These are phyloP conservation scores for Ottelia alismoides DNA, from an alignment of 106 monocot species.

Conservation along the genomic window DNA sequence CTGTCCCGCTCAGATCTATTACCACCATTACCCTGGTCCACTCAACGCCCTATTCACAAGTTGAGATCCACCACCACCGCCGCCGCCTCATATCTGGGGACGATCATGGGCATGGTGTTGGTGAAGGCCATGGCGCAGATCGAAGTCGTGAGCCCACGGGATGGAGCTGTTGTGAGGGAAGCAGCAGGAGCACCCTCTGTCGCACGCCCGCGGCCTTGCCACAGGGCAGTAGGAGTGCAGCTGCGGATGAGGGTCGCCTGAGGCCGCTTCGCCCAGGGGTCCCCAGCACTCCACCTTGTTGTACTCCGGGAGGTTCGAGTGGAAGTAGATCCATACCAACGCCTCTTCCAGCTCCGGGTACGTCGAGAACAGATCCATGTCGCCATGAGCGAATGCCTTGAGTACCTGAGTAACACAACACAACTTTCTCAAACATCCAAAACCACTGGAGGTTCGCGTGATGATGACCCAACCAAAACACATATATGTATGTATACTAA, in stretches of 20 bases:
- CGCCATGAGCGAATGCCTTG: background rate
- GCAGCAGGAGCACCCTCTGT: background rate
- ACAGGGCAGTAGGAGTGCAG: background rate
- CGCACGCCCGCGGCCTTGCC: background rate
- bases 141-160: background rate
- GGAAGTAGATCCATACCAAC: slow-evolving; percentile 2
- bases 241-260: background rate
- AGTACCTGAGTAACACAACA: background rate
- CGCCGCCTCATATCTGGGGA: no score
- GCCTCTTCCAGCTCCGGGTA: slow-evolving; percentile 2
- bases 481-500: no score
- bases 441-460: background rate
- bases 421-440: background rate
- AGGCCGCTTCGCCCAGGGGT: background rate
- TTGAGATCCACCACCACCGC: no score
- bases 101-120: no score
- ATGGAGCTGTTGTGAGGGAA: background rate
- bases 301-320: background rate
- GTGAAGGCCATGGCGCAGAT: no score
- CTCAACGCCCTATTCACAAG: no score
- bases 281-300: slow-evolving; percentile 1
- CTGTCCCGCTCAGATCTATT: no score
- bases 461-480: background rate
- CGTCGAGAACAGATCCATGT: background rate
- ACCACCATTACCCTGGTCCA: no score